Percentiles rank a stretch among this genome's conserved stretches.
These are phyloP conservation scores for Debaryomyces maramus DNA, from an alignment of 805 yeast species.

Conservation along the genomic window DNA sequence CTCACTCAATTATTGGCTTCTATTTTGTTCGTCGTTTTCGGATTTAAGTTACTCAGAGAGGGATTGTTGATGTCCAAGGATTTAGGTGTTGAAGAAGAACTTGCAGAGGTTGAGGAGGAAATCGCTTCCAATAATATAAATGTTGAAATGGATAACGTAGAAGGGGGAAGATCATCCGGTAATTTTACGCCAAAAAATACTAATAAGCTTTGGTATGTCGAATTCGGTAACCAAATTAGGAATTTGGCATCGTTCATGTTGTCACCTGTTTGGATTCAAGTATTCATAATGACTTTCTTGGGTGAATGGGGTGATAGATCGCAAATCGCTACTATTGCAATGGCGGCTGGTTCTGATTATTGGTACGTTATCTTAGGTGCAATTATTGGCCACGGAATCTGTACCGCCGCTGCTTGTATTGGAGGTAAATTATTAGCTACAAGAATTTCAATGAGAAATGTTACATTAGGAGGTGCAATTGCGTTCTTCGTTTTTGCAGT, in stretches of 20 bases:
- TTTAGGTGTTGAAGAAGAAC: constrained; percentile 88
- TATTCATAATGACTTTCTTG: constrained; percentile 90
- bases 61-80: constrained; percentile 79
- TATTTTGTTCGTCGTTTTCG: constrained; percentile 77
- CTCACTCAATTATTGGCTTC: constrained; percentile 83
- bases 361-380: constrained; percentile 90
- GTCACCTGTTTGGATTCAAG: constrained; percentile 92
- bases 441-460: constrained; percentile 85
- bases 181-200: constrained; percentile 11
- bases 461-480: constrained; percentile 85
- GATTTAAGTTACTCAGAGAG: constrained; percentile 71
- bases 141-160: constrained; percentile 53
- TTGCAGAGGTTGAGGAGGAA: constrained; percentile 97
- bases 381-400: constrained; percentile 80
- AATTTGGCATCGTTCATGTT: constrained; percentile 63
- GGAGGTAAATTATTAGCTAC: constrained; percentile 93
- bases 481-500: constrained; percentile 84
- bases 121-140: constrained; percentile 64
- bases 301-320: constrained; percentile 99
- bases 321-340: constrained; percentile 95
- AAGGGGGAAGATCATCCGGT: constrained; percentile 46
- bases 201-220: constrained; percentile 26
- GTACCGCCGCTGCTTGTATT: constrained; percentile 86
- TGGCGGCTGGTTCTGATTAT: constrained; percentile 96
- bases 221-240: constrained; percentile 41